Evolutionary conservation across 148 eudicot species (phyloP), one percentile per base, ranked within the genome.

Genomic region (Rheum nobile): DNA sequence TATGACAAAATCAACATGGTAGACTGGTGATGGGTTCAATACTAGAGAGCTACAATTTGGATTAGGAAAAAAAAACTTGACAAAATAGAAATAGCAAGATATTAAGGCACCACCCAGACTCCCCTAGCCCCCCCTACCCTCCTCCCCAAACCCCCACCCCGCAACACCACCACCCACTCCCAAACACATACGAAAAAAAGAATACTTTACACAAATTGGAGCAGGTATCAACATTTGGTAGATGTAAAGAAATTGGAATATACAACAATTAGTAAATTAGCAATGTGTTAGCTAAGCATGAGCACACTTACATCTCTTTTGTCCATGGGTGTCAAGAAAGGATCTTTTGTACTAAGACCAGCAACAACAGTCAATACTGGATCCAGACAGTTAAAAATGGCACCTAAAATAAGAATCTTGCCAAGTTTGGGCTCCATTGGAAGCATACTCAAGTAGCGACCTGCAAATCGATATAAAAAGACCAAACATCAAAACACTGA

Each of bases 361-460:
- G 96, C 96, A 83, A 88, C 98, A 82, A 95, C 44, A 72, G 91
- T 90, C 82, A 91, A 81, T 55, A 95, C 81, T n/a, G 98, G 92
- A 75, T 95, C 94, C 83, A 95, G 82, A 79, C 98, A 95, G 43
- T 86, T 86, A 24, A 91, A 84, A 71, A 91, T 83, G 14, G 90
- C 89, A 54, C 98, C 98, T 77, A 88, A 84, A 76, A 95, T 78
- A 80, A 95, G 93, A 96, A 95, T 92, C 80, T 96, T 96, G 68
- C 99, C 99, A 41, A 92, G 88, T 87, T 96, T 96, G 39, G 99
- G 99, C 83, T 96, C 97, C 79, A 96, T 89, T 41, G 99, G 99
- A 72, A 96, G 96, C 86, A 92, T 86, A 32, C 96, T 81, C 79
- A 96, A 77, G 85, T 83, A 89, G 44, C 84, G 89, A 67, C 98